Evolutionary conservation across 768 basidiomycete species (phyloP).

Genomic region (Boletus subparvulus): DNA sequence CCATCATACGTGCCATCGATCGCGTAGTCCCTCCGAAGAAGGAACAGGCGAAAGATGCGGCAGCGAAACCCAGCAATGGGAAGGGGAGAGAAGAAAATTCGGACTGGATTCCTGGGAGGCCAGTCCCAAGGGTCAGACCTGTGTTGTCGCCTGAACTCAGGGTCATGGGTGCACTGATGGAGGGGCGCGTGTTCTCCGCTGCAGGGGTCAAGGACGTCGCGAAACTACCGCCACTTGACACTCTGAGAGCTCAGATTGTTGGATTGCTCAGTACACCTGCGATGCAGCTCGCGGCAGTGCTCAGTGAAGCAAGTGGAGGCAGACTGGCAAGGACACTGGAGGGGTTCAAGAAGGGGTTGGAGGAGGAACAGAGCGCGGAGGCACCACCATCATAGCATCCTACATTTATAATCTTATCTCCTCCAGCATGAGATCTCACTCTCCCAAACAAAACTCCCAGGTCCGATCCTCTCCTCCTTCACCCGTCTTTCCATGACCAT

Average conservation of each 20-base stretch:
- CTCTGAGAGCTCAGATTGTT: constrained; percentile 78
- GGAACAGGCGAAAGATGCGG: constrained; percentile 50
- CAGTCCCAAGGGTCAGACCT: constrained; percentile 58
- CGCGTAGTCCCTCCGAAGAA: constrained; percentile 62
- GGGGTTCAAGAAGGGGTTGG: constrained; percentile 67
- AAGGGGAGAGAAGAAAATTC: constrained; percentile 62
- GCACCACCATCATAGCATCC: constrained; percentile 21
- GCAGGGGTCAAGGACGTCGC: constrained; percentile 61
- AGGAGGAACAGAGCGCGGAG: constrained; percentile 41
- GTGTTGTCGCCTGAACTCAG: constrained; percentile 62
- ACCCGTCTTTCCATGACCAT: constrained; percentile 63
- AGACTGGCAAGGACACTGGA: constrained; percentile 70
- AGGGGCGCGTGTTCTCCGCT: constrained; percentile 66
- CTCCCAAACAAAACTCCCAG: constrained; percentile 77
- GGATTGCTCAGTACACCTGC: constrained; percentile 78
- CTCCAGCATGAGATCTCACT: constrained; percentile 8
- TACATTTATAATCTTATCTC: constrained; percentile 7
- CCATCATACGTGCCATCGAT: constrained; percentile 65
- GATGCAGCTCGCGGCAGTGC: constrained; percentile 66
- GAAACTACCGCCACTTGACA: constrained; percentile 75
- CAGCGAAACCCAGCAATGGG: constrained; percentile 41
- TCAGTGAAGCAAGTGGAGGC: constrained; percentile 69
- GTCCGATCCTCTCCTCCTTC: constrained; percentile 79
- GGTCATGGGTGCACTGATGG: constrained; percentile 78
- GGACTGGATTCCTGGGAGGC: constrained; percentile 62